Evolutionary conservation across 2,329 filamentous ascomycete species (phyloP), one percentile per base, ranked within the genome.

Genomic region (Aspergillus cejpii): DNA sequence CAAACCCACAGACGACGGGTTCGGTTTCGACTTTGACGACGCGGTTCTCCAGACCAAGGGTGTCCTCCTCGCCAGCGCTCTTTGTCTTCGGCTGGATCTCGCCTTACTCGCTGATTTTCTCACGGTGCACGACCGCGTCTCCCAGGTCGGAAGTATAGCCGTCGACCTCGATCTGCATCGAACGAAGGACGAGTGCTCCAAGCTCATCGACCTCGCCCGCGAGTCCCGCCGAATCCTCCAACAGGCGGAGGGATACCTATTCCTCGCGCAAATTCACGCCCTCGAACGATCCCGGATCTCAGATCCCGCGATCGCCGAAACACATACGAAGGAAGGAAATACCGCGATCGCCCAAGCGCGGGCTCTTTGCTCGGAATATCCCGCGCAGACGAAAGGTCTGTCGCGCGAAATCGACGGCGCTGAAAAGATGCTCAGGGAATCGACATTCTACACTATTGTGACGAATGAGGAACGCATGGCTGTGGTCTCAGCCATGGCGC

Each of bases 401-500:
- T 28, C 52, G n/a, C 50, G 54, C 0, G 75, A 81, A 48, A 59
- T 81, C 11, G 64, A 74, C 8, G 68, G 65, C 1, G 69, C 65
- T 0, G 66, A 71, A 46, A 64, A 55, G 23, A 73, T 77, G 64
- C 59, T 84, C 8, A 55, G 61, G 1, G 66, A 65, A 6, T 64
- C 64, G 1, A 68, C 67, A 0, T 77, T 79, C 50, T 77, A 79
- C 58, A 58, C 62, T 2, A 47, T 66, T 0, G 71, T 81, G 11
- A 74, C 70, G 0, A 68, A 64, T 7, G 69, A 73, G 2, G 78
- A 84, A 63, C 71, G 76, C 56, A 65, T 68, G 26, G 70, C 65
- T 1, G 70, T 80, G 2, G 69, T 75, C 41, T 41, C 50, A 1
- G 77, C 78, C 2, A 80, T 82, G 77, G 58, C 71, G 1, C 44